Base-by-base conservation (phyloP, 2,329 filamentous ascomycete genomes). In the Colletotrichum higginsianum region DNA sequence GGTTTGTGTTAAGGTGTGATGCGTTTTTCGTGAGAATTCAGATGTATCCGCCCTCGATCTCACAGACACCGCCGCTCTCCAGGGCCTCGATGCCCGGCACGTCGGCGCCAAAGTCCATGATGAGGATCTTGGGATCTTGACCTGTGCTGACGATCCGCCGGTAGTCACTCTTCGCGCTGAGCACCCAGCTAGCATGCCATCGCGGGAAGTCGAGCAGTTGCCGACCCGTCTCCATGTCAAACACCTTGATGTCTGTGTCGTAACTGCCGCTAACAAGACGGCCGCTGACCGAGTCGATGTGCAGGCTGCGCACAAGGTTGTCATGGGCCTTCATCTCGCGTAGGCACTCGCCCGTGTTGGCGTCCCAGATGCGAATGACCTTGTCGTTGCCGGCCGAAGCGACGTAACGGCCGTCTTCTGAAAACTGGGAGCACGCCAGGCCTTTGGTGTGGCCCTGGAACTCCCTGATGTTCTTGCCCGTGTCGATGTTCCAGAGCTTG, bases 141-240 rank as follows among this genome's bases (percentile, higher is more conserved):
- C 95, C 96, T 0, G 96, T 97, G 77, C 94, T 96, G 73, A 99
- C 94, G 74, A 99, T 96, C 73, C 96, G 91, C 71, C 96, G 89
- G 82, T 98, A 98, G 80, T 99, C 96, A 74, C 94, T 95, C 87
- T 98, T 98, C 62, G 96, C 96, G 74, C 94, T 95, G 71, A 99
- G 85, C 78, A 99, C 97, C 96, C 96, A 99, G 82, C 94, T 97
- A 13, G 93, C 92, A 70, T 98, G 97, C 95, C 95, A 98, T 75
- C 93, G 91, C n/a, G 95, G 93, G 77, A 98, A 96, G 76, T 95
- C 92, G 73, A 97, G 89, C 72, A 96, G 88, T 75, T 94, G 88
- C 57, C 91, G 85, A 44, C 95, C 96, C 3, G 92, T 92, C 74
- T 92, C 90, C 83, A 96, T 93, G 80, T 98, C 93, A 82, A 95